These are phyloP conservation scores for Conticribra guillardii DNA, from an alignment of 108 stramenopile genomes.

Conservation along the genomic window DNA sequence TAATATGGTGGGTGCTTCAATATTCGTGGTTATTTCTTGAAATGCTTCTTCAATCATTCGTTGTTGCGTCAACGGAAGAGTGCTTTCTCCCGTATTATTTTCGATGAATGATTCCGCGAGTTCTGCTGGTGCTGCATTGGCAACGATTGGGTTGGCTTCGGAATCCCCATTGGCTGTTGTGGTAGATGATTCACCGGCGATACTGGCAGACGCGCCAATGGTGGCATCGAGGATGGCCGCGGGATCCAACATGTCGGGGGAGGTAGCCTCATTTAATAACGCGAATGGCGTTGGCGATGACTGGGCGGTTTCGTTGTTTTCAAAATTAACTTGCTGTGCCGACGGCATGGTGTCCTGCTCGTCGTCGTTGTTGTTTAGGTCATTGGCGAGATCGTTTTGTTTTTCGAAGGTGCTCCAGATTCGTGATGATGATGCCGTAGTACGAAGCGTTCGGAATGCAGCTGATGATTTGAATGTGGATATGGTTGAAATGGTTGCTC, in stretches of 20 bases:
- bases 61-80: no score
- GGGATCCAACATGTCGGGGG: constrained; percentile 7
- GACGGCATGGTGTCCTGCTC: not conserved
- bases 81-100: no score
- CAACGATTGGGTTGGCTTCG: no score
- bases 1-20: constrained; percentile 54
- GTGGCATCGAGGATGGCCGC: constrained; percentile 3
- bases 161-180: no score
- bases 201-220: not conserved
- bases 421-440: no score
- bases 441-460: not conserved
- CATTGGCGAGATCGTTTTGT: not conserved
- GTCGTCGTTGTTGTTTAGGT: not conserved
- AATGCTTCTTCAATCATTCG: no score
- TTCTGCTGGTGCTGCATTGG: no score
- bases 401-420: not conserved
- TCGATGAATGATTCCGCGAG: no score
- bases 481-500: not conserved
- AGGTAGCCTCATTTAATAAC: not conserved
- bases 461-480: not conserved
- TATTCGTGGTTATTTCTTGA: no score
- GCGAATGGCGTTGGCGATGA: not conserved
- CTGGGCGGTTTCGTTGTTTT: not conserved
- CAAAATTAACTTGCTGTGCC: not conserved
- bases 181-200: not conserved